Evolutionary conservation across 495 filamentous ascomycete genomes (phyloP), one percentile per base, ranked within the genome.

Genomic region (Sabuloglossum arenarium): DNA sequence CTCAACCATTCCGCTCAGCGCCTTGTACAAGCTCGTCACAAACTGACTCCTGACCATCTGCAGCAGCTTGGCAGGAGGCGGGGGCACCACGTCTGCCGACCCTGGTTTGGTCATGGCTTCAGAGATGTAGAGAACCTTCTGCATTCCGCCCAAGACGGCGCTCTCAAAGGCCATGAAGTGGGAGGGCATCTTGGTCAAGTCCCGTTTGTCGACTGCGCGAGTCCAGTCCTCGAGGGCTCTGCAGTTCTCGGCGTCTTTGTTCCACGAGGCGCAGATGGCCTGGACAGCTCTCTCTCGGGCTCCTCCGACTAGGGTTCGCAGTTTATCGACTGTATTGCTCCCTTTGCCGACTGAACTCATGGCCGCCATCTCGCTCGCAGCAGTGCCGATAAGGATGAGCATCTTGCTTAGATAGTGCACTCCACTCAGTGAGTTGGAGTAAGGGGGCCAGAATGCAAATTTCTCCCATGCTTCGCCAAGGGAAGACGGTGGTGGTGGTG

Each of bases 371-470:
- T 94, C 87, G 50, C 83, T 81, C 0, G 88, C 88, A 0, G 88
- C 91, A 1, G 78, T 81, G 21, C 89, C 88, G 21, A 96, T 77
- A 14, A 93, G 71, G 3, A 76, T 74, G 8, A 96, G 73, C 60
- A 91, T 82, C 66, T 83, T 86, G 39, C 79, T 74, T 12, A 98
- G 75, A 61, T 95, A 95, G 64, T 93, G 77, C 6, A 88, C 81
- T 9, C 83, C 89, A 59, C 88, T 86, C 16, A 98, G 67, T 0
- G 88, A 88, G 63, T 95, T 97, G 5, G 88, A 83, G 61, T 83
- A 82, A 0, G 91, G 91, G 1, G 93, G 88, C 86, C 93, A 95
- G 68, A 98, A 98, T 0, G 91, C 90, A 69, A 83, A 96, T 47
- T 85, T 89, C 67, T 97, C 93, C 85, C 88, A 88, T 5, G 82